Evolutionary conservation across 1,139 yeast species (phyloP).

Genomic region (Lipomyces yarrowii): DNA sequence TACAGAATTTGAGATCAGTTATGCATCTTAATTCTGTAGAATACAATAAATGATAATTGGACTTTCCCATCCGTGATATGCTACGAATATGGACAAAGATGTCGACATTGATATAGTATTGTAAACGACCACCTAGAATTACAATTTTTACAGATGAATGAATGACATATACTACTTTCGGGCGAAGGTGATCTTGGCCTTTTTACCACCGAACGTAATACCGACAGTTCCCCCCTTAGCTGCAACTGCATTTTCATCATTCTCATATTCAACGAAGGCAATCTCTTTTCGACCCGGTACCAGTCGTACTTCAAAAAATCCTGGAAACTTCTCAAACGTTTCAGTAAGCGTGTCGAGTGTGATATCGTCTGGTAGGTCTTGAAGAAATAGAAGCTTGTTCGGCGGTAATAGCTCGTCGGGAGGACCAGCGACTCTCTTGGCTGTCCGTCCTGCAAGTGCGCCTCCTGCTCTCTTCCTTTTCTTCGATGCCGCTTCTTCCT

Average conservation of each 20-base stretch:
- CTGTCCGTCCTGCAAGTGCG: constrained; percentile 34
- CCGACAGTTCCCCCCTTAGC: constrained; percentile 49
- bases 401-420: constrained; percentile 55
- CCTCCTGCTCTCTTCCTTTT: constrained; percentile 32
- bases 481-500: constrained; percentile 26
- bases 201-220: constrained; percentile 44
- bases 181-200: constrained; percentile 53
- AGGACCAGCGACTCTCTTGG: constrained; percentile 36
- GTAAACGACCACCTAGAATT: background rate
- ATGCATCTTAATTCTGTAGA: background rate
- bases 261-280: constrained; percentile 79
- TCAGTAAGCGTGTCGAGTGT: constrained; percentile 49
- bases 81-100: background rate
- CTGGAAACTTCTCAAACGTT: constrained; percentile 54
- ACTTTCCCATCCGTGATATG: background rate
- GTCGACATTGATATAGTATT: background rate
- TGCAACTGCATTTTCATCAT: constrained; percentile 52
- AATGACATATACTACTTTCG: constrained; percentile 44
- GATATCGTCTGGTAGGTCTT: constrained; percentile 57
- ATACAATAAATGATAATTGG: background rate
- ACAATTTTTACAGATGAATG: background rate
- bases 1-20: background rate
- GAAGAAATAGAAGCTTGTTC: constrained; percentile 68
- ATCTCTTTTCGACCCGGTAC: constrained; percentile 64
- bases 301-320: constrained; percentile 66